Conservation (phyloP, 108 stramenopile genomes). For the Nitzschia sp. region DNA sequence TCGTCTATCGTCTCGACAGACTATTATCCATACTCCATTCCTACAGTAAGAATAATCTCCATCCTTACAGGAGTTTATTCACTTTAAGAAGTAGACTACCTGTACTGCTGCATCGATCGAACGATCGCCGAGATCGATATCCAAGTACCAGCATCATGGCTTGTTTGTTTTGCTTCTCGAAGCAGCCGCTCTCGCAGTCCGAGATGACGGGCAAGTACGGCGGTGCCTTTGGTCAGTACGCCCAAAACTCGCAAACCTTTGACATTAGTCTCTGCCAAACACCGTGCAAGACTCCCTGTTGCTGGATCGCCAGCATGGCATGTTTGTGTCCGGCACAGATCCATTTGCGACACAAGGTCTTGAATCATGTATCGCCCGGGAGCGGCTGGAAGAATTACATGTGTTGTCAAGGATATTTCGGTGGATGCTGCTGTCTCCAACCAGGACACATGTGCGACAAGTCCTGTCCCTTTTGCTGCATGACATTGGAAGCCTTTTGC, state of each 20-base stretch:
- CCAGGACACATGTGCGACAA: slow-evolving; percentile 55
- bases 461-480: slow-evolving; percentile 67
- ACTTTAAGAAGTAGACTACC: no score
- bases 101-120: no score
- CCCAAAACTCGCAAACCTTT: slow-evolving; percentile 48
- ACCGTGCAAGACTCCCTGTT: slow-evolving; percentile 60
- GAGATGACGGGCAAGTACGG: slow-evolving; percentile 69
- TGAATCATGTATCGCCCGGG: slow-evolving; percentile 69
- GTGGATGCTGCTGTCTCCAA: slow-evolving; percentile 72
- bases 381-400: slow-evolving; percentile 69
- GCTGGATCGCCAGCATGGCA: slow-evolving; percentile 56
- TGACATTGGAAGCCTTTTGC: slow-evolving; percentile 66
- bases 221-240: slow-evolving; percentile 45
- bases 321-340: slow-evolving; percentile 66
- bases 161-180: slow-evolving; percentile 65
- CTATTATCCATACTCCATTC: no score
- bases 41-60: no score
- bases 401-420: slow-evolving; percentile 78
- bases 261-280: slow-evolving; percentile 66
- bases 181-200: slow-evolving; percentile 45
- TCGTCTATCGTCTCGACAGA: no score
- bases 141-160: slow-evolving; percentile 10
- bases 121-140: no score
- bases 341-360: slow-evolving; percentile 62
- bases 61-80: no score